phyloP scores from a whole-genome alignment of 192 early-diverging fungal genomes.

The Gaertneriomyces semiglobifer region DNA sequence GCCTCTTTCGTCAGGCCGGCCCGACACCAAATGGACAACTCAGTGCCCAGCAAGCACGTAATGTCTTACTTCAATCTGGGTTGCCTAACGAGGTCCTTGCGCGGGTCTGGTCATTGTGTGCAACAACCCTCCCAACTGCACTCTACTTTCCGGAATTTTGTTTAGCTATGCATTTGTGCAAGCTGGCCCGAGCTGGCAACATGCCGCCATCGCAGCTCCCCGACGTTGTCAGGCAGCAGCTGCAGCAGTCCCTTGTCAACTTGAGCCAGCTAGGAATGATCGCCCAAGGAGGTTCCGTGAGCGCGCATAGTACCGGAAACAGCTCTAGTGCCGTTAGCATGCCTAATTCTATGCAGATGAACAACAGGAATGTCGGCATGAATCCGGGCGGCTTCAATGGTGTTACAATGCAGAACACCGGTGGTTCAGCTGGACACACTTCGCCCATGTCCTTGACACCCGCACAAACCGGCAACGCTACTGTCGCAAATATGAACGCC shows the following conservation, averaged over 20 bases:
- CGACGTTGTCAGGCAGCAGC: constrained; percentile 37
- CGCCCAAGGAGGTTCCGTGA: too few species aligned
- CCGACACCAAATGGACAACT: constrained; percentile 26
- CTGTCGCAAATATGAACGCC: background rate
- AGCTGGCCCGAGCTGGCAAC: constrained; percentile 31
- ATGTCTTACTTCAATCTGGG: constrained; percentile 27
- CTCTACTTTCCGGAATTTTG: constrained; percentile 51
- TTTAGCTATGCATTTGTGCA: constrained; percentile 49
- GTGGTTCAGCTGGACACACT: too few species aligned
- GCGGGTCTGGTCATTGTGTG: constrained; percentile 40
- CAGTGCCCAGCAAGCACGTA: constrained; percentile 25
- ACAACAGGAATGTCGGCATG: too few species aligned
- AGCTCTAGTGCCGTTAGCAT: too few species aligned
- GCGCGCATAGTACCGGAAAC: too few species aligned
- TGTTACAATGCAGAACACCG: too few species aligned
- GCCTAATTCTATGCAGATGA: too few species aligned
- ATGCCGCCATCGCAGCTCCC: constrained; percentile 41
- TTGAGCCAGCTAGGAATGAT: too few species aligned
- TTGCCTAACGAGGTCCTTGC: constrained; percentile 31
- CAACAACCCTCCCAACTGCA: constrained; percentile 26
- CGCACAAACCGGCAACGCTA: constrained; percentile 16
- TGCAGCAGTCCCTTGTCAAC: constrained; percentile 27
- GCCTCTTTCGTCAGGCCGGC: constrained; percentile 31
- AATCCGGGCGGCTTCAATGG: too few species aligned
- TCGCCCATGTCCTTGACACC: constrained; percentile 3